A percentile compares a stretch with the other conserved stretches of the same genome.
Conservation (phyloP, 768 basidiomycete genomes). For the Phlegmacium glaucopus region DNA sequence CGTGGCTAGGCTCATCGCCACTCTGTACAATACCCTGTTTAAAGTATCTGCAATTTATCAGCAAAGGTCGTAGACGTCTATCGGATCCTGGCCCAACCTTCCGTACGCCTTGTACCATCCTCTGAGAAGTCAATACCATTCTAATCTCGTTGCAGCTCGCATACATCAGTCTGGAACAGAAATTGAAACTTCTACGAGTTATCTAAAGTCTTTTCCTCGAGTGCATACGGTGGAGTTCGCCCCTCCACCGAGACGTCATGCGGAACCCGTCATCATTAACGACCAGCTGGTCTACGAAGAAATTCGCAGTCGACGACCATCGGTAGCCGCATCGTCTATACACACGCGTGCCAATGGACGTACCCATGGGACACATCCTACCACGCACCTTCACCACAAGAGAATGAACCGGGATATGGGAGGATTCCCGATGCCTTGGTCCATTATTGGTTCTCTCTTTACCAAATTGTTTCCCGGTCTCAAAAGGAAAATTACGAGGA, state of each 20-base stretch:
- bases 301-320: conserved; percentile 6
- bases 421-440: conserved; percentile 71
- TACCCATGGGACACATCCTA: conserved; percentile 9
- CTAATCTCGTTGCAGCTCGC: conserved; percentile 17
- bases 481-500: conserved; percentile 55
- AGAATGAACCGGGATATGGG: conserved; percentile 53
- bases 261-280: not conserved
- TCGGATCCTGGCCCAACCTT: conserved; percentile 35
- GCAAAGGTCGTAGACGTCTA: conserved; percentile 24
- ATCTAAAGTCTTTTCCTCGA: conserved; percentile 28
- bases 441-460: conserved; percentile 49
- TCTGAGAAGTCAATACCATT: not conserved
- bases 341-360: conserved; percentile 13
- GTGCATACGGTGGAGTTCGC: conserved; percentile 41
- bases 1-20: not conserved
- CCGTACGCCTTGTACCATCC: conserved; percentile 32
- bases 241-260: conserved; percentile 27
- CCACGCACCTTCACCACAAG: conserved; percentile 10
- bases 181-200: conserved; percentile 6
- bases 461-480: conserved; percentile 60
- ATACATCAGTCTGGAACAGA: conserved; percentile 36
- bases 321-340: conserved; percentile 2
- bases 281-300: conserved; percentile 1
- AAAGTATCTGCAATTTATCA: not conserved
- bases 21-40: not conserved